A percentile compares a stretch with the other conserved stretches of the same genome.
These are phyloP conservation scores for Besnoitia besnoiti DNA, from an alignment of 169 alveolate species.

Conservation along the genomic window DNA sequence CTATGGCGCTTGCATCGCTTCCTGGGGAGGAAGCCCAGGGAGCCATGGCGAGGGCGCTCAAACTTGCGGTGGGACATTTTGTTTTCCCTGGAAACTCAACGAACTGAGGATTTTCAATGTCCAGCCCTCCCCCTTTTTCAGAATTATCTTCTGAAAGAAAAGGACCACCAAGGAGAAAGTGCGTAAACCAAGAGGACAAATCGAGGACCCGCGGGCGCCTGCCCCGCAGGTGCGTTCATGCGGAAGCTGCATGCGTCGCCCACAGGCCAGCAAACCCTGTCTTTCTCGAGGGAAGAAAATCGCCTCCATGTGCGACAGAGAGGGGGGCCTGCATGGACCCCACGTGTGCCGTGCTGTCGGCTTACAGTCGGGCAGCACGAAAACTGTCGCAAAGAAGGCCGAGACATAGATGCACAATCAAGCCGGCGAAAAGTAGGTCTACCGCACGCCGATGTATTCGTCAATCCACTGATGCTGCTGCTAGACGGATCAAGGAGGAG, in stretches of 20 bases:
- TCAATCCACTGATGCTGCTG: too few species aligned
- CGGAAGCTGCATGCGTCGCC: not conserved
- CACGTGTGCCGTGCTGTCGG: too few species aligned
- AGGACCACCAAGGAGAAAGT: not conserved
- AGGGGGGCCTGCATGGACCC: too few species aligned
- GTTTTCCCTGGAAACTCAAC: not conserved
- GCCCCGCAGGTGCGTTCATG: not conserved
- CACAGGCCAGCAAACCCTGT: too few species aligned
- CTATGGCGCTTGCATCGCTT: conserved; percentile 92
- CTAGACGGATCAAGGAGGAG: too few species aligned
- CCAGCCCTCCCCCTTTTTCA: not conserved
- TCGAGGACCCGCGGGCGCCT: not conserved
- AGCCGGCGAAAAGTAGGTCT: too few species aligned
- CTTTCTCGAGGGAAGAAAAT: too few species aligned
- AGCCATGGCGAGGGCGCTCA: conserved; percentile 99
- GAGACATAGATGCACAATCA: too few species aligned
- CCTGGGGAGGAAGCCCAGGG: conserved; percentile 98
- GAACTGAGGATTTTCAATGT: not conserved
- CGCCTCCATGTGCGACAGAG: too few species aligned
- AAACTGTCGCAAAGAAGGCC: too few species aligned
- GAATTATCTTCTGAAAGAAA: not conserved
- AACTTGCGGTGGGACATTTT: conserved; percentile 99
- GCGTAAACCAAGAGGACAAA: not conserved
- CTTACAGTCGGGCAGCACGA: too few species aligned
- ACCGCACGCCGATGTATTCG: too few species aligned